Evolutionary conservation across 1,284 basidiomycete species (phyloP).

Genomic region (Vanrija humicola): DNA sequence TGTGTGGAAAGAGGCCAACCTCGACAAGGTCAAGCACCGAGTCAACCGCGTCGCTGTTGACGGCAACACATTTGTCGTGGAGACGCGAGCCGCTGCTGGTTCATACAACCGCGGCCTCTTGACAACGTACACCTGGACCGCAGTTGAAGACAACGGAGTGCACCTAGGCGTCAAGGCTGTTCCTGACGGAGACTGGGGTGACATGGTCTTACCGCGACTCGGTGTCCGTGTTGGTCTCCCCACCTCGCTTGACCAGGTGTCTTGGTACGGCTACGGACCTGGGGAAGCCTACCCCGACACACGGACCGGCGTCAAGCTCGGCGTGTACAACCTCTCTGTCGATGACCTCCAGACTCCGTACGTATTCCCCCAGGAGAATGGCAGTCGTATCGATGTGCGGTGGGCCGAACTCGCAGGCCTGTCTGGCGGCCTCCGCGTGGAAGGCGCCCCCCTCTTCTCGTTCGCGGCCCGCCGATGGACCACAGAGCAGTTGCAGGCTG

Average conservation of each 20-base stretch:
- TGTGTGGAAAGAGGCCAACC: conserved; percentile 8
- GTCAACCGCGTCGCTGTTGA: conserved; percentile 7
- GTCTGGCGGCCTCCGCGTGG: neutral
- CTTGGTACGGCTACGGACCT: conserved; percentile 20
- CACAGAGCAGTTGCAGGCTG: conserved; percentile 13
- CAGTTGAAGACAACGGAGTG: neutral
- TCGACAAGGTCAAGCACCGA: conserved; percentile 16
- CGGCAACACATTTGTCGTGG: conserved; percentile 5
- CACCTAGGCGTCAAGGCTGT: conserved; percentile 5
- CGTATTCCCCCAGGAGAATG: conserved; percentile 25
- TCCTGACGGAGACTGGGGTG: conserved; percentile 14
- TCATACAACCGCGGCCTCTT: conserved; percentile 6
- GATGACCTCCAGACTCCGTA: conserved; percentile 21
- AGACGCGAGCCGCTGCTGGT: conserved; percentile 10
- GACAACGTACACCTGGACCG: conserved; percentile 10
- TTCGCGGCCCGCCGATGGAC: conserved; percentile 22
- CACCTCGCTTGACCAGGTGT: conserved; percentile 1
- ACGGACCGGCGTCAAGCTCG: conserved; percentile 1
- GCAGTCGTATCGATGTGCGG: conserved; percentile 10
- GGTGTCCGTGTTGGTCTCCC: conserved; percentile 17
- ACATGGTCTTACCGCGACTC: conserved; percentile 14
- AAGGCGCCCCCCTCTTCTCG: neutral
- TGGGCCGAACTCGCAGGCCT: conserved; percentile 9
- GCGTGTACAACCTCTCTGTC: conserved; percentile 8
- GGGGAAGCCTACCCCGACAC: conserved; percentile 22